These are phyloP conservation scores for Epichloe amarillans DNA, from an alignment of 2,329 filamentous ascomycete species.

Conservation along the genomic window DNA sequence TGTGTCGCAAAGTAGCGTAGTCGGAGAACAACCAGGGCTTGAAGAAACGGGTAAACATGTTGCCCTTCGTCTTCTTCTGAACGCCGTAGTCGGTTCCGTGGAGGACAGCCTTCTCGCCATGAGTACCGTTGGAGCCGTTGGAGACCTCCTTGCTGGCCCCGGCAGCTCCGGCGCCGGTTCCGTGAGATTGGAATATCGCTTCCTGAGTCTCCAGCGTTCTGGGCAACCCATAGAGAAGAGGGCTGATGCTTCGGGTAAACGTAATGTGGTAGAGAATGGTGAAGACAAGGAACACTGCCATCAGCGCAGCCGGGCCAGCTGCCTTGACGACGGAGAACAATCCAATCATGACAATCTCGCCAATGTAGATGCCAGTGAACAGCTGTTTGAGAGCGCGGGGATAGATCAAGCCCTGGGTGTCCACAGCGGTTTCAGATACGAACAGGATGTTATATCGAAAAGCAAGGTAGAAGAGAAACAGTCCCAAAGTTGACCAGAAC, in stretches of 20 bases:
- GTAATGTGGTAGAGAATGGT: conserved; percentile 64
- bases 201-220: conserved; percentile 39
- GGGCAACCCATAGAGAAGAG: conserved; percentile 60
- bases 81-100: conserved; percentile 13
- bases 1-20: conserved; percentile 55
- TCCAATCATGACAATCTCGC: conserved; percentile 67
- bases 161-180: conserved; percentile 12
- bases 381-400: conserved; percentile 80
- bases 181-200: conserved; percentile 21
- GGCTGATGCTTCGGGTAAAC: conserved; percentile 54
- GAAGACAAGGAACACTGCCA: conserved; percentile 64
- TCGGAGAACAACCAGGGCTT: conserved; percentile 65
- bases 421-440: conserved; percentile 63
- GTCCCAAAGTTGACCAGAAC: conserved; percentile 63
- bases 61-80: conserved; percentile 37
- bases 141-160: conserved; percentile 7
- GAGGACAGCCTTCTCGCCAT: conserved; percentile 6
- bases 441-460: conserved; percentile 83
- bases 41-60: conserved; percentile 46
- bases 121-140: conserved; percentile 1
- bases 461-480: conserved; percentile 68
- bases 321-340: conserved; percentile 60
- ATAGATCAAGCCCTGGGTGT: conserved; percentile 82
- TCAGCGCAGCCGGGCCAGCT: conserved; percentile 58
- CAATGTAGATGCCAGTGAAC: conserved; percentile 67